Base-by-base conservation (phyloP, 2,329 filamentous ascomycete species). In the Aureobasidium sp. region DNA sequence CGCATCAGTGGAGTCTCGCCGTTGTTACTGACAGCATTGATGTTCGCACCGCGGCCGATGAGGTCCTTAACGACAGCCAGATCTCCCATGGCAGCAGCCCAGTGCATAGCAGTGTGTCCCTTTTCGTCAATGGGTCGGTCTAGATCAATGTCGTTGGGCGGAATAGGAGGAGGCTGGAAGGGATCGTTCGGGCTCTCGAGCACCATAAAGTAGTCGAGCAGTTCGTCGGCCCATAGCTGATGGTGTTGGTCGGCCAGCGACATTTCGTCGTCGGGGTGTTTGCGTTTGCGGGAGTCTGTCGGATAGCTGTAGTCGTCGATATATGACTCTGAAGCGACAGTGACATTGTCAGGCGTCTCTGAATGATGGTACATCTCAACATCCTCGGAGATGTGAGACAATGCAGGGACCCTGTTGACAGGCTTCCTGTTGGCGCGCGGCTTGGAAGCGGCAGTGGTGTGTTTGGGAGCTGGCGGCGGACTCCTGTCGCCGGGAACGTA, bases 71-170 rank as follows among this genome's bases (percentile, higher is more conserved):
- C 90, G 17, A 97, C 90, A 53, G 93, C 89, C 33, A 97, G 80
- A 67, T 97, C 94, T 63, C 94, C 94, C 93, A 99, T 99, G 27
- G 94, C 91, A 59, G 91, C 91, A 19, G 92, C 94, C 94, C 94
- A 99, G 72, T 99, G 94, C 67, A 99, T 82, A 6, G 93, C 92
- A 2, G 91, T 96, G 70, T 97, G 92, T 11, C 88, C 87, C 69
- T 96, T 91, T 47, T 91, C 89, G 72, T 99, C 94, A 65, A 99
- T 97, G n/a, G 87, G 82, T 73, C 90, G 89, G 74, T 99, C 89
- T 6, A 95, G 86, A 70, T 96, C 87, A 69, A 96, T 96, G 71
- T 91, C 88, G 37, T 85, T 79, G 0, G 94, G 94, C 2, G 93
- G 92, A 64, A 90, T 85, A 1, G 91, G 92, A n/a, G 81, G 79